Base-by-base conservation (phyloP, 179 eudicot genomes). In the Heliamphora pulchella region DNA sequence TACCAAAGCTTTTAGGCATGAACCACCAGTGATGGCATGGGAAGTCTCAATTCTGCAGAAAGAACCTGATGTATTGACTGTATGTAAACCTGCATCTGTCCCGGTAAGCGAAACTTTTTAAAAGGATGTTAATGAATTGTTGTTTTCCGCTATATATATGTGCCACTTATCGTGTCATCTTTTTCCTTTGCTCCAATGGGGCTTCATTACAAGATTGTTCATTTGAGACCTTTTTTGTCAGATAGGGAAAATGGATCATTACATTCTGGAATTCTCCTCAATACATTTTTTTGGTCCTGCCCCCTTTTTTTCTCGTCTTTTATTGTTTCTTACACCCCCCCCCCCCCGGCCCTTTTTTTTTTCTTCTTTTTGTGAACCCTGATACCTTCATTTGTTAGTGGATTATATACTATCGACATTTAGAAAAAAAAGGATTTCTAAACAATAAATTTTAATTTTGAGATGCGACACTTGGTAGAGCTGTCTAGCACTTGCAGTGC, bases 21-120 rank as follows among this genome's bases (percentile, higher is more conserved):
- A 96, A 87, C 99, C 99, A 61, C 99, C 99, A 20, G 99, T 96
- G 75, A 92, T 91, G 98, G 97, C 96, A 41, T 87, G 84, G 88
- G 90, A 87, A 79, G 90, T 96, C 72, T 79, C 93, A 70, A 83
- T 96, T 86, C 91, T 96, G 81, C 92, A 86, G 68, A 85, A 88
- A 81, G 93, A 88, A 70, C 87, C 90, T 72, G 99, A 92, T 85
- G 98, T 95, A 78, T 46, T 93, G 82, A 92, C 97, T 47, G 89
- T 96, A 63, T 96, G 89, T 84, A 96, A 96, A 84, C 99, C 98
- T 73, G 97, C 99, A 64, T 89, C 98, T 71, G 91, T 94, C 80
- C 99, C 98, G 50, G 98, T 96, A 85, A 91, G 98, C 75, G 48
- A 71, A 63, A 20, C 17, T 71, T 54, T 58, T 17, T 64, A 47